phyloP scores from a whole-genome alignment of 1,139 yeast species.

The Sugiyamaella pinicola region DNA sequence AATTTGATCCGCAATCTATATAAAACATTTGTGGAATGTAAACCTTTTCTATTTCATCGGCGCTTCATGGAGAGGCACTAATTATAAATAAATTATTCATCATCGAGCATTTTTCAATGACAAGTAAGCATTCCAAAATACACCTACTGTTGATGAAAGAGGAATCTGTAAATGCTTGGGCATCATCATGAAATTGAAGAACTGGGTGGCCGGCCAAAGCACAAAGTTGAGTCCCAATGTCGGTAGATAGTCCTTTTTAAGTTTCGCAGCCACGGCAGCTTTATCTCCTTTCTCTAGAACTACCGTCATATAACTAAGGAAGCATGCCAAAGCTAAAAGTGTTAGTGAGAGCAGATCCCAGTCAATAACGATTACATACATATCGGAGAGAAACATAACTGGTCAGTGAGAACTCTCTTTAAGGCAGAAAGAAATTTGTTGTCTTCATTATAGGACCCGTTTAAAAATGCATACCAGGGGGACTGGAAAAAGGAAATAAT shows the following conservation, averaged over 20 bases:
- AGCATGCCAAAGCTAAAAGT: conserved; percentile 58
- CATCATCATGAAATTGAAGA: conserved; percentile 77
- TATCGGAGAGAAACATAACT: conserved; percentile 83
- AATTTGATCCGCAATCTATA: no score
- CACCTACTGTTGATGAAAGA: conserved; percentile 85
- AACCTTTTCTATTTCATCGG: no score
- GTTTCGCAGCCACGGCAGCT: conserved; percentile 63
- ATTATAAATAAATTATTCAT: conserved; percentile 3
- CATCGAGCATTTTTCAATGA: conserved; percentile 63
- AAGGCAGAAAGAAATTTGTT: conserved; percentile 82
- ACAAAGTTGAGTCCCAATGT: conserved; percentile 79
- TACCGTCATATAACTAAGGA: conserved; percentile 82
- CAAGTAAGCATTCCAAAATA: conserved; percentile 88
- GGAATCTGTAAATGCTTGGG: conserved; percentile 87
- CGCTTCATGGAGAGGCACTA: no score
- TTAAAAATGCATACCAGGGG: conserved; percentile 85
- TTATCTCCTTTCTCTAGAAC: conserved; percentile 75
- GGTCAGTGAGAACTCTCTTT: conserved; percentile 87
- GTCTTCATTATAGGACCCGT: conserved; percentile 68
- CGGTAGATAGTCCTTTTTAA: conserved; percentile 66
- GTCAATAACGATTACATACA: conserved; percentile 33
- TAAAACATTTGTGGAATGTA: no score
- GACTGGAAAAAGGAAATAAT: conserved; percentile 80
- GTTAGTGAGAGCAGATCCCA: not conserved
- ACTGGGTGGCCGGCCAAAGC: conserved; percentile 96